Evolutionary conservation across 148 eudicot genomes (phyloP).

Genomic region (Fagopyrum esculentum): DNA sequence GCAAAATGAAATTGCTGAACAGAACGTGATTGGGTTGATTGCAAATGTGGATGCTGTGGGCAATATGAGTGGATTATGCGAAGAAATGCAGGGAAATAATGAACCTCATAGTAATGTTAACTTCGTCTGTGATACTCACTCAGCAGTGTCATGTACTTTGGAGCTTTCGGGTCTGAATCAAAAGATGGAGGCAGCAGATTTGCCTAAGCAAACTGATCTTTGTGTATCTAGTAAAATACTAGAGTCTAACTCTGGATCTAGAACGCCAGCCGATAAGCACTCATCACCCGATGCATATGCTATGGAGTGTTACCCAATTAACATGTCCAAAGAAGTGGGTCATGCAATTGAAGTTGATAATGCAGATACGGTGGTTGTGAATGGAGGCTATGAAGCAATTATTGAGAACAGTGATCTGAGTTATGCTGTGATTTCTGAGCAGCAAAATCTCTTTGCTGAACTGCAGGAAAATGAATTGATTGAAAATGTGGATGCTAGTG

Average conservation of each 20-base stretch:
- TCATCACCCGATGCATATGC: too few species aligned
- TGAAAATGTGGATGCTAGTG: not conserved
- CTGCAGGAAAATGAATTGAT: not conserved
- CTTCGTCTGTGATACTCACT: too few species aligned
- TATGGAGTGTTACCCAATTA: too few species aligned
- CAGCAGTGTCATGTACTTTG: too few species aligned
- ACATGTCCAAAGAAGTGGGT: not conserved
- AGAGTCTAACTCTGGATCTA: too few species aligned
- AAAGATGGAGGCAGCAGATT: too few species aligned
- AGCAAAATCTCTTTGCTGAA: not conserved
- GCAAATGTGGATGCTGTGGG: not conserved
- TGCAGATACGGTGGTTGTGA: not conserved
- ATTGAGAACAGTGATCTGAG: not conserved
- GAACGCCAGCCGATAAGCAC: too few species aligned
- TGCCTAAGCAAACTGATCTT: too few species aligned
- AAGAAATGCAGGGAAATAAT: not conserved
- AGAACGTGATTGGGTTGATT: not conserved
- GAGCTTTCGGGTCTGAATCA: too few species aligned
- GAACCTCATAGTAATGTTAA: too few species aligned
- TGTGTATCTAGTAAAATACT: too few species aligned
- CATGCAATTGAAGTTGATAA: not conserved
- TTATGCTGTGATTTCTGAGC: not conserved
- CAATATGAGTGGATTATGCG: not conserved
- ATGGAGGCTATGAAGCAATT: not conserved
- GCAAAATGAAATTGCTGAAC: not conserved